These are phyloP conservation scores for Circinella minor DNA, from an alignment of 371 early-diverging fungal species.

Conservation along the genomic window DNA sequence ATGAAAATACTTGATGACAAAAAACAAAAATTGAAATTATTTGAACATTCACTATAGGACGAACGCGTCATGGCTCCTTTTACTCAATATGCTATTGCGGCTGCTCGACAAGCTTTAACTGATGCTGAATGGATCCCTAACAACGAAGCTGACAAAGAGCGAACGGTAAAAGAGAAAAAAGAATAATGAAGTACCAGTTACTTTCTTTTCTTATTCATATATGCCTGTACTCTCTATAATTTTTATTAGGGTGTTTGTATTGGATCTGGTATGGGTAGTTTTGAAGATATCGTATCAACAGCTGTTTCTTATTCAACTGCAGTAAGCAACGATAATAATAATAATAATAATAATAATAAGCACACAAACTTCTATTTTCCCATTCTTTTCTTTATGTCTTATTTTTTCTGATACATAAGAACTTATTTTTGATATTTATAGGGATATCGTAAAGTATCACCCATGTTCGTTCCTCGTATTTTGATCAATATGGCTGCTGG, in stretches of 20 bases:
- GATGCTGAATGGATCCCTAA: conserved; percentile 78
- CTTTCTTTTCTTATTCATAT: too few species aligned
- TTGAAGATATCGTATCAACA: conserved; percentile 81
- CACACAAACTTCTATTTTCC: too few species aligned
- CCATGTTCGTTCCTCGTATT: conserved; percentile 90
- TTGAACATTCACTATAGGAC: conserved; percentile 56
- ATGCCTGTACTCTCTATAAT: conserved; percentile 36
- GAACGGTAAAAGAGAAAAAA: conserved; percentile 44
- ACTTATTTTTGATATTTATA: conserved; percentile 20
- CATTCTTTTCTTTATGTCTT: background rate
- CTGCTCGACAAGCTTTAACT: conserved; percentile 83
- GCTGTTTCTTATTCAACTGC: conserved; percentile 55
- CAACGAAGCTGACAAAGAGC: conserved; percentile 59
- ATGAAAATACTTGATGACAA: background rate
- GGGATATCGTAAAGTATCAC: conserved; percentile 82
- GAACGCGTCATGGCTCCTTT: conserved; percentile 79
- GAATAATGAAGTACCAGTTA: too few species aligned
- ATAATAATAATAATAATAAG: too few species aligned
- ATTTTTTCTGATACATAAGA: background rate
- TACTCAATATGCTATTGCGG: conserved; percentile 87
- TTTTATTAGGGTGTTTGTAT: conserved; percentile 88
- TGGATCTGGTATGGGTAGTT: conserved; percentile 91
- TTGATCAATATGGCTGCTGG: conserved; percentile 96
- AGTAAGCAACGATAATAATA: conserved; percentile 34
- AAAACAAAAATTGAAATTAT: background rate